Base-by-base conservation (phyloP, 352 stramenopile genomes). In the Pythium biforme region DNA sequence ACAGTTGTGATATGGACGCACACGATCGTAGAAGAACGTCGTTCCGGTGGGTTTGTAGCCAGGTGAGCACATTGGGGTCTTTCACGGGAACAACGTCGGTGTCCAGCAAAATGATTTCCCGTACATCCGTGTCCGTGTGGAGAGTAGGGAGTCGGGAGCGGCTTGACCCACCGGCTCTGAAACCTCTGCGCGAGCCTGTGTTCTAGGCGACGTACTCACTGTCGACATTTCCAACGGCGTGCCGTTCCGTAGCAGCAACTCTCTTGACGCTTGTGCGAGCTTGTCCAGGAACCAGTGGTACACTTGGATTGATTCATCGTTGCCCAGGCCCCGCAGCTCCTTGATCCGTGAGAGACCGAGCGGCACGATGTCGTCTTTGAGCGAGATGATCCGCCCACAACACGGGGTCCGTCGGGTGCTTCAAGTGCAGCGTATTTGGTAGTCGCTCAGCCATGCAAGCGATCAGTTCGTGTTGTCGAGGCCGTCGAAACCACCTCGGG, bases 1-100 rank as follows among this genome's bases (percentile, higher is more conserved):
- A 51, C 64, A 65, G 7, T 68, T 62, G 47, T 69, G 73, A 15
- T 69, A 49, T 8, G 68, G 69, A 34, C 72, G 54, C 26, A 83
- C 61, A 11, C 74, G 77, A 51, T 89, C 80, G 39, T 86, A 80
- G 57, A 89, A 89, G 57, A 89, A 89, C 7, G 73, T 75, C 33
- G 79, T 87, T 5, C 79, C 79, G 1, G 66, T 80, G 31, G 40
- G 40, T 22, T 64, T 15, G 58, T 87, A 89, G 23, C 69, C 77
- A 2, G 48, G 65, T 43, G 17, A 89, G 27, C 23, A 70, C 53
- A 0, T 72, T 73, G 0, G 76, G 75, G 49, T 89, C 62, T 3
- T 59, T 53, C 58, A 86, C 50, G 15, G 81, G 31, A 15, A 89
- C 65, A 3, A 67, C 79, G 49, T 89, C 79, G n/a, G 77, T 75